Conservation (phyloP, 1,284 basidiomycete genomes). For the Ceratobasidium papillatum region DNA sequence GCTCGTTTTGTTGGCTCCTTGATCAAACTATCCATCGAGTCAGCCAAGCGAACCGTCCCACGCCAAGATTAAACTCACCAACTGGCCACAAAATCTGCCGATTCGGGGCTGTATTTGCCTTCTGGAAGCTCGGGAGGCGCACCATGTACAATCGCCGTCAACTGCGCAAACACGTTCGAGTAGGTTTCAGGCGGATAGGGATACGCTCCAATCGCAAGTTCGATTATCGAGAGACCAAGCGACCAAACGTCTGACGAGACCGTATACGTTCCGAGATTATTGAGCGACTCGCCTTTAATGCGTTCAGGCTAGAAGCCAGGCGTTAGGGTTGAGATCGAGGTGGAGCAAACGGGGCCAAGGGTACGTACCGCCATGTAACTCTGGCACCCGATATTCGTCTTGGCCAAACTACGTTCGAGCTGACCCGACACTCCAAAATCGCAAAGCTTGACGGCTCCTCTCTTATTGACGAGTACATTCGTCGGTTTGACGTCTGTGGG, state of each 20-base stretch:
- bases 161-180: constrained; percentile 94
- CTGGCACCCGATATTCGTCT: constrained; percentile 99
- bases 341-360: constrained; percentile 15
- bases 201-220: constrained; percentile 91
- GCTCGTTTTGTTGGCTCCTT: constrained; percentile 83
- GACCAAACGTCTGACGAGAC: constrained; percentile 99
- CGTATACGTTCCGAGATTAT: constrained; percentile 88
- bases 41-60: constrained; percentile 58
- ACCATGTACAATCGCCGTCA: constrained; percentile 95
- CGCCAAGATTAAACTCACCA: constrained; percentile 56
- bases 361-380: constrained; percentile 95
- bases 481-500: constrained; percentile 92
- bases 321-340: constrained; percentile 33
- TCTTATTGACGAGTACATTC: constrained; percentile 91
- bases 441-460: constrained; percentile 92
- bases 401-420: constrained; percentile 93
- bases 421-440: constrained; percentile 99
- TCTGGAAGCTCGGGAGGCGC: constrained; percentile 86
- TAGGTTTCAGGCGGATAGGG: constrained; percentile 99
- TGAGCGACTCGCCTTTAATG: constrained; percentile 92
- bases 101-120: constrained; percentile 54
- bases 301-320: constrained; percentile 78
- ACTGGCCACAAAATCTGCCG: constrained; percentile 58
- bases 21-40: constrained; percentile 68
- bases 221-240: constrained; percentile 94